A percentile compares a stretch with the other conserved stretches of the same genome.
These are phyloP conservation scores for Hanseniaspora nectarophila DNA, from an alignment of 805 yeast species.

Conservation along the genomic window DNA sequence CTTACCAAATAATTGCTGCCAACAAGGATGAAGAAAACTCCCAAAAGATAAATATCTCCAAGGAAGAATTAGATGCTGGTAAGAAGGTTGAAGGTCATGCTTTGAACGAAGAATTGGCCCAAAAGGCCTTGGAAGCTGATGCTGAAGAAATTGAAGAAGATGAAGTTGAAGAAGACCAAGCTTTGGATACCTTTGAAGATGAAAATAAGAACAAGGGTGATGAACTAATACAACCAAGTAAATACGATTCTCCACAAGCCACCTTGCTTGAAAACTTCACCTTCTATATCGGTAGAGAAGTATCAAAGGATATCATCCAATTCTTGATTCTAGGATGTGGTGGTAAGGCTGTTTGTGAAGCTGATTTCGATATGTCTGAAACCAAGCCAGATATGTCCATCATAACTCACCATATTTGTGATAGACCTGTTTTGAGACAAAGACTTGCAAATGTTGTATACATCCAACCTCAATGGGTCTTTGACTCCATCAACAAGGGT, in stretches of 20 bases:
- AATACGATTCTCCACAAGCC: slow-evolving; percentile 47
- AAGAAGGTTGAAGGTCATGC: slow-evolving; percentile 33
- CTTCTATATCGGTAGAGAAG: slow-evolving; percentile 89
- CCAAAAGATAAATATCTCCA: slow-evolving; percentile 14
- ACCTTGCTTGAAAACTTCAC: slow-evolving; percentile 60
- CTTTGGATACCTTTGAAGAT: slow-evolving; percentile 63
- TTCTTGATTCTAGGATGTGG: slow-evolving; percentile 78
- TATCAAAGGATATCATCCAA: slow-evolving; percentile 81
- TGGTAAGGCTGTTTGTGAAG: slow-evolving; percentile 74
- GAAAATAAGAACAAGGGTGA: slow-evolving; percentile 54
- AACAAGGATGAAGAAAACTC: slow-evolving; percentile 22
- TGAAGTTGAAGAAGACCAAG: slow-evolving; percentile 34
- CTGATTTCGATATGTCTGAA: slow-evolving; percentile 61
- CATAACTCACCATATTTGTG: slow-evolving; percentile 88
- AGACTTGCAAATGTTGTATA: slow-evolving; percentile 87
- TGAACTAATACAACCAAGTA: slow-evolving; percentile 57
- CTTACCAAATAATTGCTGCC: slow-evolving; percentile 58
- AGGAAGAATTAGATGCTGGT: slow-evolving; percentile 22
- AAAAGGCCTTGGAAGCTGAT: slow-evolving; percentile 33
- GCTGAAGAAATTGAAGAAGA: slow-evolving; percentile 28
- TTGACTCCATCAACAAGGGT: slow-evolving; percentile 76
- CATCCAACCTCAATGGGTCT: slow-evolving; percentile 95
- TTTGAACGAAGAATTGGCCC: slow-evolving; percentile 35
- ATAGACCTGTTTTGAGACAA: slow-evolving; percentile 68
- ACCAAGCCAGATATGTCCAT: slow-evolving; percentile 45